Conservation (phyloP, 2,329 filamentous ascomycete species). For the Pezicula radicicola region DNA sequence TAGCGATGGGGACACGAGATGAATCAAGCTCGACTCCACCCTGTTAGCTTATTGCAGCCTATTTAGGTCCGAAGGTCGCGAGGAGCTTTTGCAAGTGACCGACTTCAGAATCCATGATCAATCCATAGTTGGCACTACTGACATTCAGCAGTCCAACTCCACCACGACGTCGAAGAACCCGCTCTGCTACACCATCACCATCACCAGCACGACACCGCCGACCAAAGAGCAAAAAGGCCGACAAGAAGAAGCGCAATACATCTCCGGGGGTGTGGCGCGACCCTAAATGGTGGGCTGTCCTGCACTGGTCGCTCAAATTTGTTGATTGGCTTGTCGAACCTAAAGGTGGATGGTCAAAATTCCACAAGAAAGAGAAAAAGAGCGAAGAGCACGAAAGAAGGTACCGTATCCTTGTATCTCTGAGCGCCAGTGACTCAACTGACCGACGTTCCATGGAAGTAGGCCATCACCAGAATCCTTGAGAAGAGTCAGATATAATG, state of each 20-base stretch:
- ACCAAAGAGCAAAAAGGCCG: background rate
- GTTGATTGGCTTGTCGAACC: conserved; percentile 9
- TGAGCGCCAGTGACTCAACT: background rate
- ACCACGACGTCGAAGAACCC: background rate
- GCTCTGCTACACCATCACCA: background rate
- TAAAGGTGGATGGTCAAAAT: conserved; percentile 14
- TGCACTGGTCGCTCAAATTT: conserved; percentile 4
- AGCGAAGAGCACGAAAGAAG: background rate
- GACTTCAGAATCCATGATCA: background rate
- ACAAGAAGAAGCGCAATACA: background rate
- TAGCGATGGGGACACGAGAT: too few species aligned
- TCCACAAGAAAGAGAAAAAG: conserved; percentile 2
- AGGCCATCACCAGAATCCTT: background rate
- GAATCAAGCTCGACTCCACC: too few species aligned
- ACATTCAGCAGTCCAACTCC: background rate
- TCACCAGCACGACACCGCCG: background rate
- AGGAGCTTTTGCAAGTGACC: too few species aligned
- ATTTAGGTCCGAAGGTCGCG: too few species aligned
- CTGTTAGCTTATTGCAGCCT: too few species aligned
- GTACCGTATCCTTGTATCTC: background rate
- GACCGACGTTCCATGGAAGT: background rate
- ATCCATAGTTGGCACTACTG: background rate
- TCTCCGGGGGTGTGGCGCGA: background rate
- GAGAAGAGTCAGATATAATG: background rate
- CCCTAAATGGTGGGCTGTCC: conserved; percentile 8